Conservation (phyloP, 148 eudicot species). For the Euryodendron excelsum region DNA sequence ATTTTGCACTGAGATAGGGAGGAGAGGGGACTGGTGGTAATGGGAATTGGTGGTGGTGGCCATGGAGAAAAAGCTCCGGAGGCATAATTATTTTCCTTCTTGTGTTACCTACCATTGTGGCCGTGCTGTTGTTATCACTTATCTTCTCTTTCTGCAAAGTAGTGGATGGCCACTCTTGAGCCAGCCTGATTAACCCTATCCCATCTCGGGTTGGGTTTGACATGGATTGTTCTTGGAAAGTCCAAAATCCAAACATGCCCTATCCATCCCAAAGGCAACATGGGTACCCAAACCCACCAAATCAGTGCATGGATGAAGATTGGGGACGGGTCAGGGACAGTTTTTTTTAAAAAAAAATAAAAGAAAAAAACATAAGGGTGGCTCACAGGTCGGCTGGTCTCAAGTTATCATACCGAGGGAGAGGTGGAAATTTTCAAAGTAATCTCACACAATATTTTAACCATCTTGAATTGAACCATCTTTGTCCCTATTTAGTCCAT, state of each 20-base stretch:
- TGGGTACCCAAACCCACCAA: neutral
- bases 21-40: neutral
- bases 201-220: neutral
- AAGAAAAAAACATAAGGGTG: no score
- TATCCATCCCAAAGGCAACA: no score
- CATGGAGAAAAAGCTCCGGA: constrained; percentile 7
- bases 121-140: no score
- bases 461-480: no score
- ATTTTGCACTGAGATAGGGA: neutral
- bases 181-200: neutral
- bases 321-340: no score
- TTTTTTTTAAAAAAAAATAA: no score
- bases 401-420: no score
- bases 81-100: constrained; percentile 6
- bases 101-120: neutral
- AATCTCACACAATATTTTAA: no score
- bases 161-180: constrained; percentile 6
- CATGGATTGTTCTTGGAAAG: no score
- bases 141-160: neutral
- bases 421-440: no score
- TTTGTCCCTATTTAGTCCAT: no score
- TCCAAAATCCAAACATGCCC: neutral
- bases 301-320: neutral
- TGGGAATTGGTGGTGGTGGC: constrained; percentile 6
- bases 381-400: no score